Evolutionary conservation across 495 filamentous ascomycete species (phyloP), one percentile per base, ranked within the genome.

Genomic region (Hypoxylon trugodes): DNA sequence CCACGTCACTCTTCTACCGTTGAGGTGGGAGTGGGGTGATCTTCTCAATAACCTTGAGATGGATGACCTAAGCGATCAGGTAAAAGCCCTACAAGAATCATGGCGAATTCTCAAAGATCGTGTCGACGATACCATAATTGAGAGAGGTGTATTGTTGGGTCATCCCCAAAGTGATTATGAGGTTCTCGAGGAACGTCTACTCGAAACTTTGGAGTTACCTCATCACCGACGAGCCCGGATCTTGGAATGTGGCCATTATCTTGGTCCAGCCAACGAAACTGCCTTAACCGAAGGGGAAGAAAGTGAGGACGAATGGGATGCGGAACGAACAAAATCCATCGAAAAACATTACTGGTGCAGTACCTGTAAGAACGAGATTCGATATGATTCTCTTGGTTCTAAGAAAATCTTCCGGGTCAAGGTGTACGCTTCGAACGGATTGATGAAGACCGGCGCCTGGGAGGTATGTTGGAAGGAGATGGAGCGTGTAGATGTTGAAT

Each of bases 401-500:
- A 73, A 55, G 24, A 86, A 84, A 65, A 83, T 90, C 43, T 98
- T 92, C 84, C 86, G 93, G 46, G 80, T 98, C 61, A 90, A 90
- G 66, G 87, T 98, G 9, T 98, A 92, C 59, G 95, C 95, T 1
- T 90, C 91, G 2, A 98, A 98, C 73, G 95, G 95, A 0, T 77
- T 98, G 48, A 94, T 98, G 91, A 84, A 87, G 36, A 87, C 92
- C 9, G 92, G 91, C 2, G 93, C 95, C 0, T 98, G 95, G 95
- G 87, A 87, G 22, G 91, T 92, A 12, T 93, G 90, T 26, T 98
- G 95, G 95, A 88, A 83, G 51, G 93, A 97, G 71, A 98, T 98
- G 95, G 95, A 98, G 74, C 84, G 93, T 25, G 91, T 98, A 6
- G 95, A 98, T 74, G 90, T 96, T 0, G 95, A 98, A 70, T 85